These are phyloP conservation scores for Dactylorhiza incarnata DNA, from an alignment of 106 monocot genomes.

Conservation along the genomic window DNA sequence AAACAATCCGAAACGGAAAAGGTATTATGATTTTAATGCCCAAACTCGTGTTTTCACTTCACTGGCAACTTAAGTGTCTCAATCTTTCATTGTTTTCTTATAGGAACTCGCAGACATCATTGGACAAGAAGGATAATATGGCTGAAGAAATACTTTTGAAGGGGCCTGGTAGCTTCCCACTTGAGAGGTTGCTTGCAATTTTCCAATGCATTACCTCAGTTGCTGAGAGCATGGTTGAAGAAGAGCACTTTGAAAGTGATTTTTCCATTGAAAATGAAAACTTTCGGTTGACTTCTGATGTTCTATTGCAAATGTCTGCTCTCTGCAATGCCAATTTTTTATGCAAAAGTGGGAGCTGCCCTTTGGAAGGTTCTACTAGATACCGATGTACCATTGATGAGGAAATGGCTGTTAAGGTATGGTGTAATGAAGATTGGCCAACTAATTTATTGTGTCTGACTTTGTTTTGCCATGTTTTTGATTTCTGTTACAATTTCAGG, in stretches of 20 bases:
- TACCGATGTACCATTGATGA: slow-evolving; percentile 75
- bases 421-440: background rate
- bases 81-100: slow-evolving; percentile 5
- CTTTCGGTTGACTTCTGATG: slow-evolving; percentile 67
- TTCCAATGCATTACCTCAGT: slow-evolving; percentile 89
- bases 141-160: slow-evolving; percentile 69
- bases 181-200: slow-evolving; percentile 87
- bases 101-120: slow-evolving; percentile 59
- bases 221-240: slow-evolving; percentile 30
- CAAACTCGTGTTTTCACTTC: background rate
- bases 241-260: slow-evolving; percentile 20
- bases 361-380: slow-evolving; percentile 78
- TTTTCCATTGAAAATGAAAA: slow-evolving; percentile 10
- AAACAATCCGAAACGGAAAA: slow-evolving; percentile 51
- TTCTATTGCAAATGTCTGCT: slow-evolving; percentile 75
- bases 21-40: slow-evolving; percentile 29
- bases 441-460: background rate
- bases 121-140: slow-evolving; percentile 47
- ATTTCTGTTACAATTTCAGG: slow-evolving; percentile 30
- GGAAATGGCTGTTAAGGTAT: slow-evolving; percentile 78
- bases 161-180: slow-evolving; percentile 88
- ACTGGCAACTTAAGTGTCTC: background rate
- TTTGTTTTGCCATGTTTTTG: slow-evolving; percentile 1
- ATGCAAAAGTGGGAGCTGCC: slow-evolving; percentile 59
- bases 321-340: slow-evolving; percentile 91